These are phyloP conservation scores for Ceratopteris richardii DNA, from an alignment of 75 land plant genomes.

Conservation along the genomic window DNA sequence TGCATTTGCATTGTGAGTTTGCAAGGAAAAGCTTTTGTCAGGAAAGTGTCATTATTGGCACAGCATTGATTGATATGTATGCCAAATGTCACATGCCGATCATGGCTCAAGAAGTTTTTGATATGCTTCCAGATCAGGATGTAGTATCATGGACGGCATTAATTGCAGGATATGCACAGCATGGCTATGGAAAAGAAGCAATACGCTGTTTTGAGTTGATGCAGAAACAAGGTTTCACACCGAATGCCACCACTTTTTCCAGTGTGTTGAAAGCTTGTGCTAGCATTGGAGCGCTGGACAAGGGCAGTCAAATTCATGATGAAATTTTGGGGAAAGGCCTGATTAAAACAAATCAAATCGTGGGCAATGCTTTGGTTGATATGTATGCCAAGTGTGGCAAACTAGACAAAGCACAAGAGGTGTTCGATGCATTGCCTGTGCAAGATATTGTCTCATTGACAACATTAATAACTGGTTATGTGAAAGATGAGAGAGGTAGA, in stretches of 20 bases:
- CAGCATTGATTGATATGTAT: slow-evolving; percentile 9
- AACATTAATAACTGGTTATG: slow-evolving; percentile 17
- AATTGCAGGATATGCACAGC: slow-evolving; percentile 12
- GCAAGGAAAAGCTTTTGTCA: neutral
- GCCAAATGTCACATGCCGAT: neutral
- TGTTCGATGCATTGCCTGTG: slow-evolving; percentile 8
- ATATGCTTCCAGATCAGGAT: neutral
- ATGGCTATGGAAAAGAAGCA: slow-evolving; percentile 6
- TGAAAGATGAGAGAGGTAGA: slow-evolving; percentile 1
- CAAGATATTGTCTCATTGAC: slow-evolving; percentile 16
- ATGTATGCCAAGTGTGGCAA: slow-evolving; percentile 20
- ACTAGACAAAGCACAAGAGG: neutral
- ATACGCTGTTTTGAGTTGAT: slow-evolving; percentile 4
- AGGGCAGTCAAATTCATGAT: slow-evolving; percentile 8
- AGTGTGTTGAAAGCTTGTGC: slow-evolving; percentile 14
- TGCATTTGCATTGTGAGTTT: slow-evolving; percentile 38
- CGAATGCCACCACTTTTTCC: slow-evolving; percentile 31
- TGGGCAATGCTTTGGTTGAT: slow-evolving; percentile 10
- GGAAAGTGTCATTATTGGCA: slow-evolving; percentile 1
- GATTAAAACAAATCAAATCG: neutral
- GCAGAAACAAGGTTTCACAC: slow-evolving; percentile 11
- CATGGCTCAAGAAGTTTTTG: neutral
- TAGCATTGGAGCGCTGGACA: slow-evolving; percentile 3
- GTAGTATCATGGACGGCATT: slow-evolving; percentile 5
- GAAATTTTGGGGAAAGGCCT: slow-evolving; percentile 5